Conservation (phyloP, 1,284 basidiomycete species). For the Ceratobasidium papillatum region DNA sequence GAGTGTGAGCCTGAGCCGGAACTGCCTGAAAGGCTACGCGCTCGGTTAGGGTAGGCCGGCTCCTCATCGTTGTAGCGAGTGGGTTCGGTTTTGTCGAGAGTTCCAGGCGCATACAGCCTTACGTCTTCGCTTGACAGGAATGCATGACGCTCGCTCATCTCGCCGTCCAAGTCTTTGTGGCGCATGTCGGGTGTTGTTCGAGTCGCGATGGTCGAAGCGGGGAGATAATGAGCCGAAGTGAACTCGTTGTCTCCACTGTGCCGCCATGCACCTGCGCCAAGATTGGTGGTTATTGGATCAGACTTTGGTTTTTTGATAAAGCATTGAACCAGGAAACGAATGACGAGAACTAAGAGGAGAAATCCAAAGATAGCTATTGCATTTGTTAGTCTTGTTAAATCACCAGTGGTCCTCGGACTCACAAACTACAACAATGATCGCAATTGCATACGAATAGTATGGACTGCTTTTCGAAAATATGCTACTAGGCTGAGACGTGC, state of each 20-base stretch:
- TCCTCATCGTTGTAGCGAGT: conserved; percentile 19
- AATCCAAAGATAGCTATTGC: conserved; percentile 10
- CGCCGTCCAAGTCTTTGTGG: neutral
- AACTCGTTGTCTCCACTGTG: conserved; percentile 15
- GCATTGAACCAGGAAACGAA: conserved; percentile 13
- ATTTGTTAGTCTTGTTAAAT: neutral
- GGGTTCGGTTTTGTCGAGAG: neutral
- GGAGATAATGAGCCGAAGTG: neutral
- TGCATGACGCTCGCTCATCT: conserved; percentile 25
- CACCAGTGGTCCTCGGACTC: neutral
- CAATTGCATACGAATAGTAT: conserved; percentile 32
- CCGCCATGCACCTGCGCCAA: neutral
- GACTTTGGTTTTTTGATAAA: conserved; percentile 19
- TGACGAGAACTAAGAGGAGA: conserved; percentile 8
- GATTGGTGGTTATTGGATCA: neutral
- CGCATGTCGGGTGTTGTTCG: neutral
- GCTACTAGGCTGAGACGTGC: neutral
- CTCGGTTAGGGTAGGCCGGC: neutral
- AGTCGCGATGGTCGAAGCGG: neutral
- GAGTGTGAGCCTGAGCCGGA: neutral
- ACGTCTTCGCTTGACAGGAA: conserved; percentile 29
- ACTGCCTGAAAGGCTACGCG: conserved; percentile 12
- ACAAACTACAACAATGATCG: conserved; percentile 15
- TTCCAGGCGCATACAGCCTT: neutral
- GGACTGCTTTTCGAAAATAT: conserved; percentile 23